Evolutionary conservation across 768 basidiomycete species (phyloP).

Genomic region (Rickenella mellea): DNA sequence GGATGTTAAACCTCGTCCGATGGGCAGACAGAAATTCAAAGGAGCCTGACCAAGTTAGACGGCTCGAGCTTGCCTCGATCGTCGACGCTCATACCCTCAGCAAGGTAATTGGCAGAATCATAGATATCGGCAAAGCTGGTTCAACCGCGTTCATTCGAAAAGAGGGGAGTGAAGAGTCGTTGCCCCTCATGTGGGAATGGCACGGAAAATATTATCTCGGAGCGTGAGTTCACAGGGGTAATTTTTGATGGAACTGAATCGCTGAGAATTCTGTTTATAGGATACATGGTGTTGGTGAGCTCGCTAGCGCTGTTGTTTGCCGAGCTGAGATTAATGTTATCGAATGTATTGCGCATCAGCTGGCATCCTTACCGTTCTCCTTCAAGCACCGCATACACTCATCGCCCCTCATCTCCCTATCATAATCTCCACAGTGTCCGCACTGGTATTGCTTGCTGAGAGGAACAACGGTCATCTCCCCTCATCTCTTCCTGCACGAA

Average conservation of each 20-base stretch:
- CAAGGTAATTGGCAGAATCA: constrained; percentile 34
- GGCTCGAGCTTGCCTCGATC: constrained; percentile 11
- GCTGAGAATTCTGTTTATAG: too few species aligned
- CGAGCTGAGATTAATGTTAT: too few species aligned
- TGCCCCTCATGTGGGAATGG: constrained; percentile 54
- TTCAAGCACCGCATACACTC: constrained; percentile 29
- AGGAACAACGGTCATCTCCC: constrained; percentile 4
- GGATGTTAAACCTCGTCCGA: constrained; percentile 7
- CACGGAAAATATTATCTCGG: constrained; percentile 47
- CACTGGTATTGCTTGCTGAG: constrained; percentile 7
- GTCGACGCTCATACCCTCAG: constrained; percentile 25
- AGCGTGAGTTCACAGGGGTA: too few species aligned
- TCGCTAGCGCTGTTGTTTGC: too few species aligned
- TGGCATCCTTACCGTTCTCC: constrained; percentile 43
- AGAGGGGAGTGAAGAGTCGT: constrained; percentile 12
- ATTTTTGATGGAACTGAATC: too few species aligned
- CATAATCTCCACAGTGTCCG: constrained; percentile 29
- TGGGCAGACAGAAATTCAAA: neutral
- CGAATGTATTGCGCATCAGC: too few species aligned
- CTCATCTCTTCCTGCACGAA: neutral
- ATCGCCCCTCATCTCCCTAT: constrained; percentile 28
- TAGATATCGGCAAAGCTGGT: constrained; percentile 32
- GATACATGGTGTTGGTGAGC: constrained; percentile 51
- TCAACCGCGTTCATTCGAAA: constrained; percentile 21
- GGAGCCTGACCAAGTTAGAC: neutral